Percentiles rank a stretch among this genome's conserved stretches.
Conservation (phyloP, 768 basidiomycete genomes). For the Calocybe cyanea region DNA sequence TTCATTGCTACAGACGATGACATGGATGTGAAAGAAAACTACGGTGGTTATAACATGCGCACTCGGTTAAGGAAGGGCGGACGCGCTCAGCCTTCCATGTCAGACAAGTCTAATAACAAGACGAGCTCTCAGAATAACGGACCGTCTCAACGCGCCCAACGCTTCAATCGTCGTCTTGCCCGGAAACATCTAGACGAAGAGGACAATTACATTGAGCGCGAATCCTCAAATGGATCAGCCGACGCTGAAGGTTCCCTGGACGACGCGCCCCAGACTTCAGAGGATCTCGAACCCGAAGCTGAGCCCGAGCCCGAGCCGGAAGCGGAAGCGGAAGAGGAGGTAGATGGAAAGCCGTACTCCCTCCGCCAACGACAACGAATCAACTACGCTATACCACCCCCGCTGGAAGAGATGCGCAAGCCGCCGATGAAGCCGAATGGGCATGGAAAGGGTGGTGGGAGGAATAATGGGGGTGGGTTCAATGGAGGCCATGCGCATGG, state of each 20-base stretch:
- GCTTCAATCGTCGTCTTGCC: constrained; percentile 26
- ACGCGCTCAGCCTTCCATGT: constrained; percentile 1
- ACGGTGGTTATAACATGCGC: constrained; percentile 37
- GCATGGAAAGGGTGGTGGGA: constrained; percentile 24
- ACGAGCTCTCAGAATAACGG: constrained; percentile 5
- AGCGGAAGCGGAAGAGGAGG: constrained; percentile 44
- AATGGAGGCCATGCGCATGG: constrained; percentile 28
- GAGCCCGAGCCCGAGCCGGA: constrained; percentile 39
- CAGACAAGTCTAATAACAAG: constrained; percentile 5
- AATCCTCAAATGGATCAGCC: constrained; percentile 45
- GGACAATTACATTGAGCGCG: constrained; percentile 44
- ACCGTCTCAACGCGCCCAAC: constrained; percentile 24
- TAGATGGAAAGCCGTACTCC: constrained; percentile 58
- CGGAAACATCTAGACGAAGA: constrained; percentile 38
- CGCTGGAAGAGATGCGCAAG: constrained; percentile 64
- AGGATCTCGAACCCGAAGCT: constrained; percentile 37
- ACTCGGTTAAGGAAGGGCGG: constrained; percentile 31
- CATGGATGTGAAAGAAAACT: constrained; percentile 29
- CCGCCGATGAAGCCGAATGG: constrained; percentile 37
- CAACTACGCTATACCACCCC: constrained; percentile 81
- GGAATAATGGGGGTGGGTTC: constrained; percentile 22
- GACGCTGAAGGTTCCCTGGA: constrained; percentile 61
- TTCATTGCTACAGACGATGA: constrained; percentile 45
- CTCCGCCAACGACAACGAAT: constrained; percentile 64
- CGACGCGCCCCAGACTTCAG: constrained; percentile 44